Evolutionary conservation across 83 land plant genomes (phyloP).

Genomic region (Picea mariana): DNA sequence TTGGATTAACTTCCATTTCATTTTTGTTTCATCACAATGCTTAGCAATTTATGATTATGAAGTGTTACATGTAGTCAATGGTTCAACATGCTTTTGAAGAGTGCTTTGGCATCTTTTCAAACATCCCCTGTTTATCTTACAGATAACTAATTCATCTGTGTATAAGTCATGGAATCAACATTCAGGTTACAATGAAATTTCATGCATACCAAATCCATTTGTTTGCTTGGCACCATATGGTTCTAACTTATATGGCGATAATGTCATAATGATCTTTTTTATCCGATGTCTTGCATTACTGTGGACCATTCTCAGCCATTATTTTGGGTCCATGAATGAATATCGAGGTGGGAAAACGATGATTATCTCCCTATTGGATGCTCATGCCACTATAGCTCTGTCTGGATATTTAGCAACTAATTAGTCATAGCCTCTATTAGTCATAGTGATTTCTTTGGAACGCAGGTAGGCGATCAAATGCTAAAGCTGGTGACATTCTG

Average conservation of each 20-base stretch:
- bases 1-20: too few relatives aligned
- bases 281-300: neutral
- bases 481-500: constrained; percentile 25
- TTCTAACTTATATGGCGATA: neutral
- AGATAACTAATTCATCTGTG: neutral
- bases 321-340: constrained; percentile 1
- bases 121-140: neutral
- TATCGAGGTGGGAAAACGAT: neutral
- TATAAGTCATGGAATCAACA: neutral
- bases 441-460: constrained; percentile 19
- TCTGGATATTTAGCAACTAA: neutral
- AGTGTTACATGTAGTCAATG: too few relatives aligned
- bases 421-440: constrained; percentile 17
- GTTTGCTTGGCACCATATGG: neutral
- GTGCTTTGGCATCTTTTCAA: neutral
- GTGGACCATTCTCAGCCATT: neutral
- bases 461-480: constrained; percentile 21
- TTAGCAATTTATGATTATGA: too few relatives aligned
- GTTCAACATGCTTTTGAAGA: neutral
- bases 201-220: neutral
- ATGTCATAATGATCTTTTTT: neutral
- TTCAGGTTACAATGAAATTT: neutral
- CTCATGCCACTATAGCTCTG: neutral
- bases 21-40: too few relatives aligned
- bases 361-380: neutral